phyloP scores from a whole-genome alignment of 2,329 filamentous ascomycete species.

The Hypoxylon sp. region DNA sequence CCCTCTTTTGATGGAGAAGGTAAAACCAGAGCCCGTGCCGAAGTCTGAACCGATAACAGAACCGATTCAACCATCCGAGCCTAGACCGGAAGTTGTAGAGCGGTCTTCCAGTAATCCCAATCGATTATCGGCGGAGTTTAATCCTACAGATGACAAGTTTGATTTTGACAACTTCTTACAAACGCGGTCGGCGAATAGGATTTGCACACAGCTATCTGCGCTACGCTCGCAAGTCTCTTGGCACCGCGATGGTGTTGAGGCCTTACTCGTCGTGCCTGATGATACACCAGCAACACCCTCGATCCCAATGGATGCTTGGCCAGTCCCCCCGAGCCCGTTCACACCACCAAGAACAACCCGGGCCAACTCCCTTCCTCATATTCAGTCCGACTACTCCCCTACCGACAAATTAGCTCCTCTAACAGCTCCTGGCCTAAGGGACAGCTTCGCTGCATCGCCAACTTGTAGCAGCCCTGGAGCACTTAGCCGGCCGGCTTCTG shows the following conservation, averaged over 20 bases:
- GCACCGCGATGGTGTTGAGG: conserved; percentile 58
- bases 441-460: conserved; percentile 18
- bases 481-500: conserved; percentile 23
- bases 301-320: conserved; percentile 12
- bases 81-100: conserved; percentile 20
- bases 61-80: not conserved
- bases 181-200: conserved; percentile 57
- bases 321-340: conserved; percentile 9
- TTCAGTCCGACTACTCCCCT: not conserved
- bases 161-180: conserved; percentile 51
- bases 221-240: conserved; percentile 59
- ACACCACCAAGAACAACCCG: conserved; percentile 16
- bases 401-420: conserved; percentile 9
- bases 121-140: conserved; percentile 12
- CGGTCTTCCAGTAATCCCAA: not conserved
- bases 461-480: conserved; percentile 8
- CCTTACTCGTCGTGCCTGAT: conserved; percentile 46
- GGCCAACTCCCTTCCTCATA: conserved; percentile 18
- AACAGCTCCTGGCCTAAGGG: conserved; percentile 7
- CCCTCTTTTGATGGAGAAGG: conserved; percentile 14
- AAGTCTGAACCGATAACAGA: conserved; percentile 4
- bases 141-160: conserved; percentile 34
- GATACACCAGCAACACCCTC: conserved; percentile 33
- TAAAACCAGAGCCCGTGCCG: conserved; percentile 3
- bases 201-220: conserved; percentile 57